These are phyloP conservation scores for Ceriops tagal DNA, from an alignment of 345 rosid species.

Conservation along the genomic window DNA sequence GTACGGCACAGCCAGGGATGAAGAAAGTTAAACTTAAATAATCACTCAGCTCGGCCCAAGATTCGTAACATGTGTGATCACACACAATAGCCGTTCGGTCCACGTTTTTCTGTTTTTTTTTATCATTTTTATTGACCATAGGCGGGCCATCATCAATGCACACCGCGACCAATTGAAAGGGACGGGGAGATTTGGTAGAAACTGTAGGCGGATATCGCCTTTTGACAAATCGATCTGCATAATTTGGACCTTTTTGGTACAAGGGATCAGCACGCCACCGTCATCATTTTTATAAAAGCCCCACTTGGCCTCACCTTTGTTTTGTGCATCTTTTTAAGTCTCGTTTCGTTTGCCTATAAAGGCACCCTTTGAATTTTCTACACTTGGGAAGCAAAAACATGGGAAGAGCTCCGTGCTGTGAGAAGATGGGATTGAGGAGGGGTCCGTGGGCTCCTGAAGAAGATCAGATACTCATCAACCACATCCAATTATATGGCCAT, in stretches of 20 bases:
- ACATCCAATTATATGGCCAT: constrained; percentile 57
- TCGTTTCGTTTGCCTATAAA: not conserved
- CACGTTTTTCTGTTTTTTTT: not conserved
- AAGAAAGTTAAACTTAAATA: no score
- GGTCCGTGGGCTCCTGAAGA: constrained; percentile 79
- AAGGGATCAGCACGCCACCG: not conserved
- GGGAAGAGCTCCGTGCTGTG: constrained; percentile 86
- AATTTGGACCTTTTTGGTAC: not conserved
- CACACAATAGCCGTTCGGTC: not conserved
- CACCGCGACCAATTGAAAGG: not conserved
- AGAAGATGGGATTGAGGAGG: constrained; percentile 70
- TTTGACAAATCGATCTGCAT: not conserved
- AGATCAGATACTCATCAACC: constrained; percentile 47
- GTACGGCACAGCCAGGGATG: no score
- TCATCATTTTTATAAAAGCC: not conserved
- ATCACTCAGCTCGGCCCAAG: not conserved
- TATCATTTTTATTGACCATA: constrained; percentile 7
- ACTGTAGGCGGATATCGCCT: not conserved
- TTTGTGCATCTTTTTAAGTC: not conserved
- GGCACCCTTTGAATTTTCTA: no score
- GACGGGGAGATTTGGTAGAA: constrained; percentile 5
- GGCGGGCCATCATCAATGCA: not conserved
- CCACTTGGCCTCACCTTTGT: not conserved
- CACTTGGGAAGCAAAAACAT: constrained; percentile 23
- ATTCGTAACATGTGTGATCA: not conserved